These are phyloP conservation scores for Ophiocordyceps camponoti-leonardi DNA, from an alignment of 2,329 filamentous ascomycete genomes.

Conservation along the genomic window DNA sequence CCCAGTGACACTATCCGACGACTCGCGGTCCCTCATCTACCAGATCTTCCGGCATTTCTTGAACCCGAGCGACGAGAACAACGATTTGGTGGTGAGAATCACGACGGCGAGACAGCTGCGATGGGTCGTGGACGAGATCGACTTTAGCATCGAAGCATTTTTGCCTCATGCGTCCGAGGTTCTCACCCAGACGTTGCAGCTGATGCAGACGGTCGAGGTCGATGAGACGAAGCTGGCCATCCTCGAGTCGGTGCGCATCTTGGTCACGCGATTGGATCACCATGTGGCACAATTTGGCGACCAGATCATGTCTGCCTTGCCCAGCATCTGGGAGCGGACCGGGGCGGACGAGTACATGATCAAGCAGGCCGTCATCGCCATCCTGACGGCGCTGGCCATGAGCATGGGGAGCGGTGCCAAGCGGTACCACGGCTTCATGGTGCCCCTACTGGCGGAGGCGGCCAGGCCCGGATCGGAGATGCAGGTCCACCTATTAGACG, in stretches of 20 bases:
- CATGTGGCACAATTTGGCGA: constrained; percentile 54
- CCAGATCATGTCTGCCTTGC: constrained; percentile 64
- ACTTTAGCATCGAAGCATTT: constrained; percentile 59
- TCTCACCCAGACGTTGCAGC: constrained; percentile 52
- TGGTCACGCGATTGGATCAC: constrained; percentile 68
- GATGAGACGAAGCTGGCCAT: constrained; percentile 85
- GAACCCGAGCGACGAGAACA: constrained; percentile 56
- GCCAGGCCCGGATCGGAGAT: constrained; percentile 60
- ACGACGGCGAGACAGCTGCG: constrained; percentile 78
- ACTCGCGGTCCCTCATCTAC: constrained; percentile 60
- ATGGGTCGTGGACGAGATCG: constrained; percentile 66
- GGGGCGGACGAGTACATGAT: constrained; percentile 72
- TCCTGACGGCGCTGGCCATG: constrained; percentile 70
- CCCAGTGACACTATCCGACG: constrained; percentile 52
- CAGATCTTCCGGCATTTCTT: constrained; percentile 81
- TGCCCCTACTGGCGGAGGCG: constrained; percentile 69
- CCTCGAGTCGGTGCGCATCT: constrained; percentile 66
- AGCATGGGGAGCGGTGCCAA: constrained; percentile 67
- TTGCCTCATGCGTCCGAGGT: constrained; percentile 60
- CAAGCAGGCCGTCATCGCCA: constrained; percentile 81
- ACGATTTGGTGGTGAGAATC: constrained; percentile 82
- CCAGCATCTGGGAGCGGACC: constrained; percentile 68
- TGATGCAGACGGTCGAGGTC: constrained; percentile 65
- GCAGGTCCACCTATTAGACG: constrained; percentile 73
- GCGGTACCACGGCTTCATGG: constrained; percentile 61